Evolutionary conservation across 1,284 basidiomycete genomes (phyloP), one percentile per base, ranked within the genome.

Genomic region (Fistulinella staudtii): DNA sequence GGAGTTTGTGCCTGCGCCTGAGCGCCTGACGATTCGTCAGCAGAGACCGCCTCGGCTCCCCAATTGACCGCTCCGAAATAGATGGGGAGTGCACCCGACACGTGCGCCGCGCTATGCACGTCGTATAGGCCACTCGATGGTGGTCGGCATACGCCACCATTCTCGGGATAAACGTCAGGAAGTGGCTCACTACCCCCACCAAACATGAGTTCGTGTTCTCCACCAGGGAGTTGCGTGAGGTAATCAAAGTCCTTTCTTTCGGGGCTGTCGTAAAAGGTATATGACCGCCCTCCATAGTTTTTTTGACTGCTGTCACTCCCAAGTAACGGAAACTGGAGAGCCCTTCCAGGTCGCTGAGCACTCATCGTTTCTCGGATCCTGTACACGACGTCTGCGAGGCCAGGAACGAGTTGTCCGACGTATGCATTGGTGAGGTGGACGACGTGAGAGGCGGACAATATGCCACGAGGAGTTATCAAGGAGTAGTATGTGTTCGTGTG

Each of bases 381-480:
- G 15, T 82, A 59, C 43, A 72, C 80, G 60, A 73, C 81, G 61
- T 62, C 60, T 54, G 74, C 77, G 10, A 89, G 75, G 0, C 74
- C 69, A 0, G 83, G 79, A 22, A 89, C 65, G 17, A 91, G 79
- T 54, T 84, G 77, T 0, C 83, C 78, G 5, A 72, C 69, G 73
- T 88, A 89, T 27, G 74, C 87, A 60, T 92, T 92, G 2, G 87
- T 90, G 1, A 87, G 85, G 58, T 92, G 88, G 2, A 91, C 68
- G 38, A 91, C 68, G 53, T 86, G 84, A 4, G 63, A 65, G 0
- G 85, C 64, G 4, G 58, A 63, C 36, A 88, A 65, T 11, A 54
- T 51, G 2, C 86, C 85, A 34, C 70, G 74, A 1, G 76, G 69
- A 1, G 87, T 89, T 3, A 53, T 57, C 23, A 80, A 57, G 3